A percentile compares a stretch with the other conserved stretches of the same genome.
Evolutionary conservation across 306 rosid species (phyloP).

Genomic region (Castanea mollissima): DNA sequence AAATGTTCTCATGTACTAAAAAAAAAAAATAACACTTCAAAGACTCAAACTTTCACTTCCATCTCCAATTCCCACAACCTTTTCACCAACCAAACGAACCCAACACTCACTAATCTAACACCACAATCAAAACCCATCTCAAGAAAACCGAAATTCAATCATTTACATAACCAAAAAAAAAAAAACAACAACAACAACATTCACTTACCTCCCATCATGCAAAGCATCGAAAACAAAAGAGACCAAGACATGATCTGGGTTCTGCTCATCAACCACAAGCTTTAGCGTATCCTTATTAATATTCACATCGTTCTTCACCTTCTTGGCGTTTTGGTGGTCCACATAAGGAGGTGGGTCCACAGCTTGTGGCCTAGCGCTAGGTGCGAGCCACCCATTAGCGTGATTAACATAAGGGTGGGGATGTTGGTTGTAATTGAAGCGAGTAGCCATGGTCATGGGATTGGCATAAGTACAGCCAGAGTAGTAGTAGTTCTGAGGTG

Average conservation of each 20-base stretch:
- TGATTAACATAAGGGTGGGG: conserved; percentile 51
- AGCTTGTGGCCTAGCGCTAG: conserved; percentile 37
- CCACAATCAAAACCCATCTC: background rate
- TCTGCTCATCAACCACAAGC: conserved; percentile 50
- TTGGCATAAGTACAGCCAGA: conserved; percentile 40
- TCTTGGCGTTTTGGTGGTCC: conserved; percentile 77
- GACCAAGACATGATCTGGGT: conserved; percentile 66
- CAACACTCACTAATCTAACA: background rate
- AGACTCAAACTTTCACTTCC: background rate
- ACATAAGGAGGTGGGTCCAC: conserved; percentile 58
- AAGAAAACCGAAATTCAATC: background rate
- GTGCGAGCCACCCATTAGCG: conserved; percentile 44
- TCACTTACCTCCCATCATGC: conserved; percentile 69
- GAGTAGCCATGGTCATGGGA: conserved; percentile 29
- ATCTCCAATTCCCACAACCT: background rate
- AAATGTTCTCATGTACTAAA: conserved; percentile 2
- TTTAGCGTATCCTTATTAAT: conserved; percentile 69
- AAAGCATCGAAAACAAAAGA: conserved; percentile 83
- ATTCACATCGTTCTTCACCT: conserved; percentile 73
- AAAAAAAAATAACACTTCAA: background rate
- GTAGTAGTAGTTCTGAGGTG: conserved; percentile 44
- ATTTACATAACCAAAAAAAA: background rate
- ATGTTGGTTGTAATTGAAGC: conserved; percentile 18
- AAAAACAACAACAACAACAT: background rate
- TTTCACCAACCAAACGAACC: background rate